A percentile compares a stretch with the other conserved stretches of the same genome.
These are phyloP conservation scores for Coemansia sp. DNA, from an alignment of 192 early-diverging fungal species.

Conservation along the genomic window DNA sequence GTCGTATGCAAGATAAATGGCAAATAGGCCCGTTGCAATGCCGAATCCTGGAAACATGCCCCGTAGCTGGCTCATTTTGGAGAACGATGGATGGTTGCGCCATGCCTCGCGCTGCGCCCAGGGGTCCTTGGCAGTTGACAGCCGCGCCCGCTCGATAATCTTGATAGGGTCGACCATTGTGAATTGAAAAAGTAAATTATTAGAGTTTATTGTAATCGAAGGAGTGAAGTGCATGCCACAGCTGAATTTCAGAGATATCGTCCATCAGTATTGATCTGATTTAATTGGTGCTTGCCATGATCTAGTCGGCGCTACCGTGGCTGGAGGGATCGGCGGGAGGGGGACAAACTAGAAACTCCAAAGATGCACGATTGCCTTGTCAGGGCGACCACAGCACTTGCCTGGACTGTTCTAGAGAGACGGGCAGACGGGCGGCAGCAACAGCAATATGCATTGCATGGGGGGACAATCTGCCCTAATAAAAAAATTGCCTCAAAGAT, in stretches of 20 bases:
- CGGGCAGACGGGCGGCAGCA: neutral
- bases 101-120: conserved; percentile 76
- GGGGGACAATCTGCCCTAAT: neutral
- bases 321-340: conserved; percentile 1
- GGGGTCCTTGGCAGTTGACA: conserved; percentile 62
- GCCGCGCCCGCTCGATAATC: conserved; percentile 44
- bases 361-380: neutral
- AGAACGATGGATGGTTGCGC: conserved; percentile 72
- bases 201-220: neutral
- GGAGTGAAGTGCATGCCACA: neutral
- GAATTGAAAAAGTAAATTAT: neutral
- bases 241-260: neutral
- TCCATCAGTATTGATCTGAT: neutral
- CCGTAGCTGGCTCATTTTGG: conserved; percentile 60
- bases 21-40: conserved; percentile 73
- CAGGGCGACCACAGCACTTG: neutral
- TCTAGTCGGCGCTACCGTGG: neutral
- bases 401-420: neutral
- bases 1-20: conserved; percentile 71
- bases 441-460: neutral
- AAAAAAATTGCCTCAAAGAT: neutral
- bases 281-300: neutral
- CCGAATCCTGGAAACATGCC: conserved; percentile 79
- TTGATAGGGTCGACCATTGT: conserved; percentile 52
- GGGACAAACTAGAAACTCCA: neutral